A percentile compares a stretch with the other conserved stretches of the same genome.
Conservation (phyloP, 2,329 filamentous ascomycete genomes). For the Botrytis fragariae region DNA sequence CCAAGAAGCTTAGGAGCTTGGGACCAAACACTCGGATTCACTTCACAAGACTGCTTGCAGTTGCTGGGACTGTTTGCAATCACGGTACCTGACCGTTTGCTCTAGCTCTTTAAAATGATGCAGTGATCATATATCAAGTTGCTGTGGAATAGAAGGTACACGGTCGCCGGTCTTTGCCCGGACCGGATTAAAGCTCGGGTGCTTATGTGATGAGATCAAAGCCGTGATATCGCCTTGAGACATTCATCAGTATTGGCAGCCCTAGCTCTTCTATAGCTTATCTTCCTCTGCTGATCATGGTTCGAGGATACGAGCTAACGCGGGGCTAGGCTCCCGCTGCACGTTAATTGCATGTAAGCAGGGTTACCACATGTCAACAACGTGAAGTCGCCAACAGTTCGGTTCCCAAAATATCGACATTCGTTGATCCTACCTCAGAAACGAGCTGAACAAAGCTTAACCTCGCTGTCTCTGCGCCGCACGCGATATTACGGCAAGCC, state of each 20-base stretch:
- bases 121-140: background rate
- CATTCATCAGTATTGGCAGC: background rate
- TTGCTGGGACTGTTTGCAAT: background rate
- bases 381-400: background rate
- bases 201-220: background rate
- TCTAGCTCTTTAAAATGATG: background rate
- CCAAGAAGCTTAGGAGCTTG: background rate
- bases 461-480: background rate
- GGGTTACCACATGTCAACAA: constrained; percentile 6
- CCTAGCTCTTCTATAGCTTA: background rate
- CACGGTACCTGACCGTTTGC: background rate
- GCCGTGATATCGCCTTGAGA: background rate
- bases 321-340: background rate
- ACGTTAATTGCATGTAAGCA: background rate
- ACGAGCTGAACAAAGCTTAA: constrained; percentile 7
- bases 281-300: background rate
- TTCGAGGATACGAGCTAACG: background rate
- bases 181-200: background rate
- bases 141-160: background rate
- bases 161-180: background rate
- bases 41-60: background rate
- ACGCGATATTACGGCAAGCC: background rate
- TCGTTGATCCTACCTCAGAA: background rate
- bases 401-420: background rate
- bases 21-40: background rate